Conservation (phyloP, 1,284 basidiomycete genomes). For the Vanrija sp. region DNA sequence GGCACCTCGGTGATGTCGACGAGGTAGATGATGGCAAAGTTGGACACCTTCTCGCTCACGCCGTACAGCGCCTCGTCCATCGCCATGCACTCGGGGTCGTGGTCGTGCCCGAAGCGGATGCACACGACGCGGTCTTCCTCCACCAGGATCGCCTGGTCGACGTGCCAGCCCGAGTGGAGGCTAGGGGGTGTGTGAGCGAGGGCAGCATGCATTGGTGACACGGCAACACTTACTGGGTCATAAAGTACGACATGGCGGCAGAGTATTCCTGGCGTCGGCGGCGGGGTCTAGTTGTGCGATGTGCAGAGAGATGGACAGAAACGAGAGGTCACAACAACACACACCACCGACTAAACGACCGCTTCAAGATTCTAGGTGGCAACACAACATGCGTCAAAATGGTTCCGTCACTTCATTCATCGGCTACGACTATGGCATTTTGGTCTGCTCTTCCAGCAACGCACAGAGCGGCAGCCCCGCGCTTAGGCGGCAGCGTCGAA, state of each 20-base stretch:
- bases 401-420: not conserved
- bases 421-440: not conserved
- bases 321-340: not conserved
- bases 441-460: too few relatives aligned
- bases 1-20: slow-evolving; percentile 96
- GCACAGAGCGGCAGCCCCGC: not conserved
- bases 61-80: slow-evolving; percentile 97
- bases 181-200: slow-evolving; percentile 15
- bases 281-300: not conserved
- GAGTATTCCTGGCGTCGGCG: not conserved
- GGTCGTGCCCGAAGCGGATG: slow-evolving; percentile 93
- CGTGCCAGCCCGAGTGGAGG: slow-evolving; percentile 93
- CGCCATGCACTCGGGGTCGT: slow-evolving; percentile 93
- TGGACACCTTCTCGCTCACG: slow-evolving; percentile 93
- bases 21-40: slow-evolving; percentile 95
- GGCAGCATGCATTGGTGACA: not conserved
- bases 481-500: slow-evolving; percentile 56
- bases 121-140: slow-evolving; percentile 96
- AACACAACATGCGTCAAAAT: not conserved
- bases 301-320: not conserved
- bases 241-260: slow-evolving; percentile 49
- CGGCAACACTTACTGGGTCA: slow-evolving; percentile 48
- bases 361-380: not conserved
- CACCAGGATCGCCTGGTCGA: slow-evolving; percentile 92
- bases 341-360: too few relatives aligned